Evolutionary conservation across 352 stramenopile genomes (phyloP).

Genomic region (Phytophthora tubulina): DNA sequence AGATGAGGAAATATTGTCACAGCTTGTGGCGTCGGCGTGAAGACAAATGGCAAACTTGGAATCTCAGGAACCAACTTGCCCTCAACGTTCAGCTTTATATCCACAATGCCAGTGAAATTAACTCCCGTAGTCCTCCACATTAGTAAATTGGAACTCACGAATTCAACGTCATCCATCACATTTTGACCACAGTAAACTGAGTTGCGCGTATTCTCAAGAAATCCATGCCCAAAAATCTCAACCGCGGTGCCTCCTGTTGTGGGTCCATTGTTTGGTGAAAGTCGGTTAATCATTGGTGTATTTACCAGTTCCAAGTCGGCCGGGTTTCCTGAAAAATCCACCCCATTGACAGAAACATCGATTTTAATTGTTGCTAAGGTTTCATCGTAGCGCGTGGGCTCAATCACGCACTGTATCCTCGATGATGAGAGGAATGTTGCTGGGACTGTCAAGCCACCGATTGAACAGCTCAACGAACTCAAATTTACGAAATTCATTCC

Average conservation of each 20-base stretch:
- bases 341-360: slow-evolving; percentile 45
- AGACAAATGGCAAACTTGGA: slow-evolving; percentile 27
- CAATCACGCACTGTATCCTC: slow-evolving; percentile 41
- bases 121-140: slow-evolving; percentile 29
- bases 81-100: slow-evolving; percentile 23
- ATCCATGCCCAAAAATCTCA: slow-evolving; percentile 29
- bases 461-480: slow-evolving; percentile 29
- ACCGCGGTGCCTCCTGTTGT: slow-evolving; percentile 34
- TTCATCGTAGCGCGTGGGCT: slow-evolving; percentile 22
- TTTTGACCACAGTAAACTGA: slow-evolving; percentile 16
- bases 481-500: slow-evolving; percentile 45
- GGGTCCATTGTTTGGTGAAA: slow-evolving; percentile 36
- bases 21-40: slow-evolving; percentile 19
- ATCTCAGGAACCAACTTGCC: slow-evolving; percentile 19
- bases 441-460: slow-evolving; percentile 4
- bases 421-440: slow-evolving; percentile 39
- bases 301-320: slow-evolving; percentile 16
- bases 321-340: slow-evolving; percentile 33
- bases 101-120: not conserved
- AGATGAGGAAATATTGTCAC: slow-evolving; percentile 26
- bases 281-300: slow-evolving; percentile 17
- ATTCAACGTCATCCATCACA: slow-evolving; percentile 18
- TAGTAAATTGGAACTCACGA: slow-evolving; percentile 30
- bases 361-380: slow-evolving; percentile 13
- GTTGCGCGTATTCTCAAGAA: slow-evolving; percentile 37